Evolutionary conservation across 495 filamentous ascomycete species (phyloP).

Genomic region (Penicillium angulare): DNA sequence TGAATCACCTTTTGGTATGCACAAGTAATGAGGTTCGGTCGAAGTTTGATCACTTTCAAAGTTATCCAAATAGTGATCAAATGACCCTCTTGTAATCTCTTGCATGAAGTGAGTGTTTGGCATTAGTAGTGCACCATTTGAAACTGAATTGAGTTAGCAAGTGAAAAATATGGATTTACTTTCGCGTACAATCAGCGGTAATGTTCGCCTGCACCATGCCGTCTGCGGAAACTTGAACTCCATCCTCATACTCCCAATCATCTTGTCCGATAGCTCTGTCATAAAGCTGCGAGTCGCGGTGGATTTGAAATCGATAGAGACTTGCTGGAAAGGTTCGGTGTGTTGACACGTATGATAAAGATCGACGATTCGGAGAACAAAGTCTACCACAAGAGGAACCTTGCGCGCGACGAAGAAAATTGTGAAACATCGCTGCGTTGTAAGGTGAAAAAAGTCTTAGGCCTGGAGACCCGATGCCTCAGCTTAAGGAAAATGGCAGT

Average conservation of each 20-base stretch:
- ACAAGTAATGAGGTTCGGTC: slow-evolving; percentile 7
- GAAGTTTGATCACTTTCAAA: background rate
- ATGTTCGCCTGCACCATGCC: slow-evolving; percentile 10
- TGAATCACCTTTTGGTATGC: slow-evolving; percentile 5
- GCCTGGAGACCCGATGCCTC: background rate
- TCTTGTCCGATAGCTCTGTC: slow-evolving; percentile 11
- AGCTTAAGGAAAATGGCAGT: too few species aligned
- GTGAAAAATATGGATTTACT: background rate
- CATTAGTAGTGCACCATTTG: slow-evolving; percentile 9
- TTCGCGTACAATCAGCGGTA: slow-evolving; percentile 6
- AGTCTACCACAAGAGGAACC: background rate
- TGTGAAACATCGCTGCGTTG: slow-evolving; percentile 2
- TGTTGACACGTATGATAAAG: slow-evolving; percentile 6
- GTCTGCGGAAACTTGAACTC: slow-evolving; percentile 7
- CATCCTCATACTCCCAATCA: slow-evolving; percentile 10
- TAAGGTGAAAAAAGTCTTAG: background rate
- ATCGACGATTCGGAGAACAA: background rate
- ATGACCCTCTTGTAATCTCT: slow-evolving; percentile 1
- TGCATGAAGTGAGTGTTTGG: slow-evolving; percentile 9
- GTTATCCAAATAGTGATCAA: slow-evolving; percentile 1
- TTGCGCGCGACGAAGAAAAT: slow-evolving; percentile 4
- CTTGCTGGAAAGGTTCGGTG: slow-evolving; percentile 8
- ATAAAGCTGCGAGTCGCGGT: slow-evolving; percentile 5
- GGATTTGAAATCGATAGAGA: slow-evolving; percentile 9
- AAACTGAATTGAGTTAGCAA: slow-evolving; percentile 4